Evolutionary conservation across 352 stramenopile genomes (phyloP), one percentile per base, ranked within the genome.

Genomic region (Globisporangium lucens): DNA sequence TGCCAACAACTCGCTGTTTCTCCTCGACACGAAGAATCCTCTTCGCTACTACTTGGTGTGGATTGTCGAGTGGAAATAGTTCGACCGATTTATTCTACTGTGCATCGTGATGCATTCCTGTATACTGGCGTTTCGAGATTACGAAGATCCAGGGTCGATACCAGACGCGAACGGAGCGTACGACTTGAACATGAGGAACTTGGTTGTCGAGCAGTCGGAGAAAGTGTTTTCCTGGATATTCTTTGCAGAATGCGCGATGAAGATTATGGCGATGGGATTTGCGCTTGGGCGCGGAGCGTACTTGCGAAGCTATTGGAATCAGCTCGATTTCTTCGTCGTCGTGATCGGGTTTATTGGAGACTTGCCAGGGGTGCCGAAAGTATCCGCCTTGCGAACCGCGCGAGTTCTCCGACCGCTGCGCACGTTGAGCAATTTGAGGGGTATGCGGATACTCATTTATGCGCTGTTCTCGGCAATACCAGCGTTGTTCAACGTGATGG

Each of bases 301-400:
- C 57, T 58, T 94, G 15, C 74, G 77, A 41, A 87, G 89, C 65
- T 72, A 79, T 41, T 97, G 89, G 88, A 97, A 97, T 59, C 72
- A 84, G 35, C 74, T 97, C 17, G 89, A 97, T 65, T 97, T 94
- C 69, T 81, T 96, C 47, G 87, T 97, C 20, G 89, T 97, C 41
- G 65, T 90, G 7, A 49, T 79, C 9, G 76, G 74, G 4, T 67
- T 80, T 35, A 76, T 82, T 43, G 56, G 75, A 33, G 77, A 80
- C 53, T 41, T 83, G 17, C 77, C 76, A 1, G 67, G 72, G 15
- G 71, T 83, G 6, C 76, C 76, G 2, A 86, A 82, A 55, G 60
- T 81, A 1, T 78, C 72, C 1, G 70, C 67, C 0, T 53, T 86
- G 9, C 63, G 77, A 53, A 80, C 73, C 7, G 69, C 73, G 0